These are phyloP conservation scores for Penicillium sp. DNA, from an alignment of 2,329 filamentous ascomycete genomes.

Conservation along the genomic window DNA sequence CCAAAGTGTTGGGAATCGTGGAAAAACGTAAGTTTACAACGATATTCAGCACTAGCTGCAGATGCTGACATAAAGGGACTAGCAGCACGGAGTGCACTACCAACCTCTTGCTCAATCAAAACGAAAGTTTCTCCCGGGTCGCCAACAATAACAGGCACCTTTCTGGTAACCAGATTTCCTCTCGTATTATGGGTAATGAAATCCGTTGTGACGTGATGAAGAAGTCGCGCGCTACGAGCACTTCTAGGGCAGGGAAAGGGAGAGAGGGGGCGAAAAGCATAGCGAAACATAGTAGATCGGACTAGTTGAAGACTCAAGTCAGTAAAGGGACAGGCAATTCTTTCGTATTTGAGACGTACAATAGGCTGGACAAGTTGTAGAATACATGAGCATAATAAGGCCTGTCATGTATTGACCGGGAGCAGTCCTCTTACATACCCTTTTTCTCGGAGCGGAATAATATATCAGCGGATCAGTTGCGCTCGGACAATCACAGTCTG, in stretches of 20 bases:
- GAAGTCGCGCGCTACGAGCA: constrained; percentile 11
- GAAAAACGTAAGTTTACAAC: constrained; percentile 27
- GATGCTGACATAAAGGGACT: neutral
- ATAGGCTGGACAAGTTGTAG: neutral
- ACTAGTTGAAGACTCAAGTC: neutral
- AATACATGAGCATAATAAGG: neutral
- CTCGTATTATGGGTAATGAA: constrained; percentile 17
- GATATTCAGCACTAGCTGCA: constrained; percentile 10
- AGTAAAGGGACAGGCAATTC: neutral
- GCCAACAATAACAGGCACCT: constrained; percentile 22
- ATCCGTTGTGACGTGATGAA: constrained; percentile 22
- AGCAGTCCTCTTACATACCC: no score
- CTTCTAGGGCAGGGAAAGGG: constrained; percentile 4
- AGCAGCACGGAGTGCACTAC: constrained; percentile 18
- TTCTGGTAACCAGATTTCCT: constrained; percentile 17
- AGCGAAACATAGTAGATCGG: constrained; percentile 12
- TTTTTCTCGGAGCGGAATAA: no score
- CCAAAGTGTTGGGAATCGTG: constrained; percentile 27
- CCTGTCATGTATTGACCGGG: no score
- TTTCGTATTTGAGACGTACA: neutral
- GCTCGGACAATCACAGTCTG: no score
- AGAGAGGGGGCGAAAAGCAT: constrained; percentile 9
- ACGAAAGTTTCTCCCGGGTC: constrained; percentile 23
- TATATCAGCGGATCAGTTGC: no score
- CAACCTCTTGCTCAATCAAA: constrained; percentile 19